A percentile compares a stretch with the other conserved stretches of the same genome.
These are phyloP conservation scores for Lactarius quietus DNA, from an alignment of 768 basidiomycete species.

Conservation along the genomic window DNA sequence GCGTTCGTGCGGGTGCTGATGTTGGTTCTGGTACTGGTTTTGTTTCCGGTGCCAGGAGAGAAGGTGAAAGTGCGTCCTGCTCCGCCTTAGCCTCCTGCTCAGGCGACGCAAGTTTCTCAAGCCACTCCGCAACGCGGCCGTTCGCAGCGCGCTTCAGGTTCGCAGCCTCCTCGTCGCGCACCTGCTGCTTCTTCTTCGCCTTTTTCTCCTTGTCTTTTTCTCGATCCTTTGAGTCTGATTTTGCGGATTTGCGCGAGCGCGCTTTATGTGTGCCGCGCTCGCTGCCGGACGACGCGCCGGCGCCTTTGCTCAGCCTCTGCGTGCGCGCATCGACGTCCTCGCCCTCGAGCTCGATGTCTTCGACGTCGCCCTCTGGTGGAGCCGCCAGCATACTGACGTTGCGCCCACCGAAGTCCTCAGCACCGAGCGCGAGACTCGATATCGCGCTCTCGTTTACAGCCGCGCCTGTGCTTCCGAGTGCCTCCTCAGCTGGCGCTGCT, in stretches of 20 bases:
- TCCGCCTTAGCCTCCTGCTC: constrained; percentile 20
- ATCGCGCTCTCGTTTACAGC: constrained; percentile 45
- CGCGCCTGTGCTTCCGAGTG: background rate
- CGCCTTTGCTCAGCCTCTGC: constrained; percentile 20
- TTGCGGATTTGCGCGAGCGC: constrained; percentile 17
- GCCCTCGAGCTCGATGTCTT: background rate
- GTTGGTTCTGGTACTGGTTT: too few species aligned
- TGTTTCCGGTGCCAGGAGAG: background rate
- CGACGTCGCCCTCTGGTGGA: background rate
- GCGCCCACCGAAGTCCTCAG: constrained; percentile 28
- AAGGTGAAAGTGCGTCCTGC: background rate
- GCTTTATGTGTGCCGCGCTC: constrained; percentile 25
- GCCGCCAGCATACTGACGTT: constrained; percentile 31
- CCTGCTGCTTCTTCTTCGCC: constrained; percentile 14
- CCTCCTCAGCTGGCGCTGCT: background rate
- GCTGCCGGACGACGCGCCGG: constrained; percentile 17
- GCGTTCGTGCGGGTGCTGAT: too few species aligned
- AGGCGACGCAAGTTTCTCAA: constrained; percentile 61
- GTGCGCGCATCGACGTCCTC: constrained; percentile 19
- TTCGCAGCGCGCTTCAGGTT: constrained; percentile 49
- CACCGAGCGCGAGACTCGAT: constrained; percentile 44
- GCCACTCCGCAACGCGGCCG: constrained; percentile 74
- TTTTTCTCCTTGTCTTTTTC: constrained; percentile 32
- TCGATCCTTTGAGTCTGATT: constrained; percentile 15
- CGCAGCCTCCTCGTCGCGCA: constrained; percentile 37